Percentiles rank a stretch among this genome's conserved stretches.
phyloP scores from a whole-genome alignment of 176 grass and related monocot species.

The Eragrostis nindensis region DNA sequence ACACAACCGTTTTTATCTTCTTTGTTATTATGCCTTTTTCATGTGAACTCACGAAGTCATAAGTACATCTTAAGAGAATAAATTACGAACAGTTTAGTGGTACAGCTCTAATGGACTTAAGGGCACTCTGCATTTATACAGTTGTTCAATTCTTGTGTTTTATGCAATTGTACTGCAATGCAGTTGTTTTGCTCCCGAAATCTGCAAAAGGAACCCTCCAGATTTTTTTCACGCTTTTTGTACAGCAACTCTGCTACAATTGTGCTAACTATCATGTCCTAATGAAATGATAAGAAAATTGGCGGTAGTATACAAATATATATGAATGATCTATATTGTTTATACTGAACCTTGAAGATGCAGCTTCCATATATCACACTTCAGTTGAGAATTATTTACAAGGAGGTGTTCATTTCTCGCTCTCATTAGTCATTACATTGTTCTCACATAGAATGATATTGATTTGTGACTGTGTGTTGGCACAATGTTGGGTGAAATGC shows the following conservation, averaged over 20 bases:
- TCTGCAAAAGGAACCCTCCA: not conserved
- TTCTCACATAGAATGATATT: not conserved
- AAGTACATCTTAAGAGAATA: not conserved
- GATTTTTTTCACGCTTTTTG: not conserved
- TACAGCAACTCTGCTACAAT: too few relatives aligned
- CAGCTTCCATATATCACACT: not conserved
- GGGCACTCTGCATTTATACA: too few relatives aligned
- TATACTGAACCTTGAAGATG: slow-evolving; percentile 11
- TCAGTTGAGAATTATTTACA: not conserved
- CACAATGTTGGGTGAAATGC: not conserved
- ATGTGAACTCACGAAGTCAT: too few relatives aligned
- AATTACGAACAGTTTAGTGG: not conserved
- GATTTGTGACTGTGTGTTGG: not conserved
- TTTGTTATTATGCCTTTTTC: too few relatives aligned
- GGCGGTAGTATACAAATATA: too few relatives aligned
- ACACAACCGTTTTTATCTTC: too few relatives aligned
- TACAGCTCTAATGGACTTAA: not conserved
- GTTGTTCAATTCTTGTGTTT: slow-evolving; percentile 3
- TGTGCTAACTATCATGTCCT: too few relatives aligned
- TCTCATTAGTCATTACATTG: not conserved
- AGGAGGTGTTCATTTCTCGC: not conserved
- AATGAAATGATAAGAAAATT: too few relatives aligned
- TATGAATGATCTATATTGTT: not conserved
- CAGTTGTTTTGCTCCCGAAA: not conserved
- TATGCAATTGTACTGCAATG: not conserved